Base-by-base conservation (phyloP, 352 stramenopile genomes). In the Halophytophthora polymorphica region DNA sequence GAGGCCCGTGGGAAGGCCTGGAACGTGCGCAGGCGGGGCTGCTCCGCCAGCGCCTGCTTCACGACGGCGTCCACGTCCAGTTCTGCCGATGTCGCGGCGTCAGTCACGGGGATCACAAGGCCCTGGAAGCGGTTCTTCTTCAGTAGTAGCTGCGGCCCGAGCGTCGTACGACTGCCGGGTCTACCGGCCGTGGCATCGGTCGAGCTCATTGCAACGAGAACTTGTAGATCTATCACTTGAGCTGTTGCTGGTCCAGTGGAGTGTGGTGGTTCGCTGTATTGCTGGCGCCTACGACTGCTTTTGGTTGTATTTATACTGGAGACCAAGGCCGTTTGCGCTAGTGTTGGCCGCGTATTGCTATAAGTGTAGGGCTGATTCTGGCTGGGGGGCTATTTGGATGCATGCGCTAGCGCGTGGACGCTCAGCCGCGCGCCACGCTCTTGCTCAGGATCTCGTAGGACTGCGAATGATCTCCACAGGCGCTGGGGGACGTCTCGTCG, bases 401-500 rank as follows among this genome's bases (percentile, higher is more conserved):
- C n/a, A 15, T 36, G 2, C 0, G 2, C 14, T 5, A 19, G 3
- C 4, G 15, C 19, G 13, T 4, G 4, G 13, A 14, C 13, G 12
- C 6, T 39, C 35, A 52, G 15, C 44, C 39, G 1, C 57, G 46
- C 0, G 52, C 58, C 19, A 90, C 69, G 3, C 61, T 60, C 48
- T 89, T 92, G 69, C 81, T 92, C 14, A 95, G 63, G 48, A 95
- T 94, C 61, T 92, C 79, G 49, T 95, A 95, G 42, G 83, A 85
- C 53, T 87, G 74, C 36, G 74, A 66, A 54, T 72, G 23, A 53
- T 94, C 81, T 17, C 76, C 86, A 41, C 79, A 77, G 1, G 68
- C 62, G 53, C 83, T 96, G 6, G 94, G 94, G 45, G 90, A 97
- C 22, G 72, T 95, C 57, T 95, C 82, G 61, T 98, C 94, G 22